phyloP scores from a whole-genome alignment of 2,329 filamentous ascomycete species.

The Calonectria fujianensis region DNA sequence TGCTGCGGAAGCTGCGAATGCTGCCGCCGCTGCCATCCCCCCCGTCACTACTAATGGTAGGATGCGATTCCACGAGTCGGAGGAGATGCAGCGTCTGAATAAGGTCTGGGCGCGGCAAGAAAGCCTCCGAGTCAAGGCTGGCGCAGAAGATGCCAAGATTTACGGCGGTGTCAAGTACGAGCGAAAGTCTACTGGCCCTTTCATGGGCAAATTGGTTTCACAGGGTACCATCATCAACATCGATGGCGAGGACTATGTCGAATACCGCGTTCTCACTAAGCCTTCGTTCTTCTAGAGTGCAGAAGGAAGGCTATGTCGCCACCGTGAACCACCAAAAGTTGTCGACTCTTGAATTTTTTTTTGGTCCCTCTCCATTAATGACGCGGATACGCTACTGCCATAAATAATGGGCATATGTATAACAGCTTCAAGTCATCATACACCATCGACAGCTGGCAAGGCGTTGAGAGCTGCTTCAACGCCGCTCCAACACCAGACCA shows the following conservation, averaged over 20 bases:
- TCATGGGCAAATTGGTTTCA: slow-evolving; percentile 78
- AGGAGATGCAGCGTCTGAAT: slow-evolving; percentile 71
- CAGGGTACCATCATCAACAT: slow-evolving; percentile 78
- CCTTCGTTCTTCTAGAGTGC: slow-evolving; percentile 73
- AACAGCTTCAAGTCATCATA: slow-evolving; percentile 17
- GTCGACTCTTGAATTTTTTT: slow-evolving; percentile 2
- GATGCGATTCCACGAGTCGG: slow-evolving; percentile 66
- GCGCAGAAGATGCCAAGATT: slow-evolving; percentile 73
- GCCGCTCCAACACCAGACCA: not conserved
- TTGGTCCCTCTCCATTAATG: not conserved
- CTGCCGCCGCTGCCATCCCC: slow-evolving; percentile 55
- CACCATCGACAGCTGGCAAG: slow-evolving; percentile 13
- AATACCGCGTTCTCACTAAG: slow-evolving; percentile 79
- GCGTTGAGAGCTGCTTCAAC: slow-evolving; percentile 13
- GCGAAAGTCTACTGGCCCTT: slow-evolving; percentile 76
- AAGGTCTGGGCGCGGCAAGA: slow-evolving; percentile 75
- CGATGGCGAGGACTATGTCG: slow-evolving; percentile 80
- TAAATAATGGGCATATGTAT: slow-evolving; percentile 14
- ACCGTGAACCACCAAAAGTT: not conserved
- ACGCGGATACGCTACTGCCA: not conserved
- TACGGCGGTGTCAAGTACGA: slow-evolving; percentile 78
- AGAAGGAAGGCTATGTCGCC: not conserved
- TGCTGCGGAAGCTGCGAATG: slow-evolving; percentile 58
- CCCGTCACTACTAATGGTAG: slow-evolving; percentile 53
- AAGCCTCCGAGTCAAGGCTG: slow-evolving; percentile 64